Conservation (phyloP, 2,329 filamentous ascomycete species). For the Aspergillus oerlinghausenensis region DNA sequence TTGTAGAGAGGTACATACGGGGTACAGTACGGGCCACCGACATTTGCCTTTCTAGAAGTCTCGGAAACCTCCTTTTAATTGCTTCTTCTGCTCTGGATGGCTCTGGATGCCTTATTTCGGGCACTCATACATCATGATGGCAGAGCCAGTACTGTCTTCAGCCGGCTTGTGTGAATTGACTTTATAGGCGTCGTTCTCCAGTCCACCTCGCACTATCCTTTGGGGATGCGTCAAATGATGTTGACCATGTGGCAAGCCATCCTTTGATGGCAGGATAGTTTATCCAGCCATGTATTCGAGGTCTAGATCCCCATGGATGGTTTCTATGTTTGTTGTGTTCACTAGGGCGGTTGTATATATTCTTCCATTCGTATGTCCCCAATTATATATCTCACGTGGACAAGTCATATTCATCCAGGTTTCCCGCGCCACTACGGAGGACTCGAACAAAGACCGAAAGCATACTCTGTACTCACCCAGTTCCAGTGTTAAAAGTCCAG, state of each 20-base stretch:
- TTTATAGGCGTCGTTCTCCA: not conserved
- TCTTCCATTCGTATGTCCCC: not conserved
- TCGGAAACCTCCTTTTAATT: not conserved
- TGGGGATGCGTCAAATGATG: not conserved
- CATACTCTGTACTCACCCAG: not conserved
- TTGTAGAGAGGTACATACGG: not conserved
- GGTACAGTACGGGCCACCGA: not conserved
- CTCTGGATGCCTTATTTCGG: not conserved
- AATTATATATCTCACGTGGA: not conserved
- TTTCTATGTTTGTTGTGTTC: not conserved
- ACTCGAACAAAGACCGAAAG: not conserved
- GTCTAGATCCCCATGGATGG: not conserved
- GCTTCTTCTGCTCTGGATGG: not conserved
- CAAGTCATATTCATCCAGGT: not conserved
- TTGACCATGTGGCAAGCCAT: not conserved
- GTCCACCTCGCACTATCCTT: not conserved
- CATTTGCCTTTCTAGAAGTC: not conserved
- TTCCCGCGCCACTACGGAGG: no score
- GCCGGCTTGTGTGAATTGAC: not conserved
- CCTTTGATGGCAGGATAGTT: not conserved
- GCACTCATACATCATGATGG: not conserved
- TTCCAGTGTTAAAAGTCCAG: no score
- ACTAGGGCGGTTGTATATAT: not conserved
- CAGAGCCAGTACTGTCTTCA: not conserved
- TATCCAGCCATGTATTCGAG: no score